A percentile compares a stretch with the other conserved stretches of the same genome.
Conservation (phyloP, 2,329 filamentous ascomycete species). For the Orbilia javanica region DNA sequence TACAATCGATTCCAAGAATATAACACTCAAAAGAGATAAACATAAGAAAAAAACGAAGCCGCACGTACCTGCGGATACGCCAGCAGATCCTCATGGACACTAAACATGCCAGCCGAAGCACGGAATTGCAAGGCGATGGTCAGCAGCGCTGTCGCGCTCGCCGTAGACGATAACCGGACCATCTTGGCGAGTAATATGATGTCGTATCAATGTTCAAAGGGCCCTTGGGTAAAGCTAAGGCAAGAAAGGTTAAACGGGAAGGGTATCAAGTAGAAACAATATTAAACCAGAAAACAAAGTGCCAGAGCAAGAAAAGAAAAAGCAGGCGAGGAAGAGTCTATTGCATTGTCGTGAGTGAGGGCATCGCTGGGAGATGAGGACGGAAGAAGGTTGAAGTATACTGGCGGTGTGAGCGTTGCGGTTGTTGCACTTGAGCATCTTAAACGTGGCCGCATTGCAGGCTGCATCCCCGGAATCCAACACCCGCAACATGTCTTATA, state of each 20-base stretch:
- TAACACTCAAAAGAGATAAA: neutral
- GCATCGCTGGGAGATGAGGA: neutral
- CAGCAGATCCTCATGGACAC: conserved; percentile 87
- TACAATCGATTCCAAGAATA: too few species aligned
- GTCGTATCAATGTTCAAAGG: neutral
- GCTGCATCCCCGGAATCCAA: conserved; percentile 13
- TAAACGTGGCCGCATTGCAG: conserved; percentile 54
- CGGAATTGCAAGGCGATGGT: conserved; percentile 24
- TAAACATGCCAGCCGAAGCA: conserved; percentile 71
- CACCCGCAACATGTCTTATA: too few species aligned
- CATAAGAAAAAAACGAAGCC: neutral
- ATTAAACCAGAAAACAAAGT: neutral
- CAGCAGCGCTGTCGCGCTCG: conserved; percentile 33
- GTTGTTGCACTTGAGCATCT: conserved; percentile 10
- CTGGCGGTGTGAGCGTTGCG: neutral
- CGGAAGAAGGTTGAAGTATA: too few species aligned
- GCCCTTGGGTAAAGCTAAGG: neutral
- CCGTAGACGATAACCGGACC: conserved; percentile 52
- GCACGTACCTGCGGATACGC: conserved; percentile 82
- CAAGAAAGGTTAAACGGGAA: neutral
- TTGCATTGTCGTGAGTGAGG: conserved; percentile 7
- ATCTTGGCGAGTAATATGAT: conserved; percentile 14
- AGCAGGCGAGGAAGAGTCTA: neutral
- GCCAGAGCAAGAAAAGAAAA: neutral
- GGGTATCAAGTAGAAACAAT: conserved; percentile 9